Evolutionary conservation across 192 early-diverging fungal genomes (phyloP).

Genomic region (Anaeromyces robustus): DNA sequence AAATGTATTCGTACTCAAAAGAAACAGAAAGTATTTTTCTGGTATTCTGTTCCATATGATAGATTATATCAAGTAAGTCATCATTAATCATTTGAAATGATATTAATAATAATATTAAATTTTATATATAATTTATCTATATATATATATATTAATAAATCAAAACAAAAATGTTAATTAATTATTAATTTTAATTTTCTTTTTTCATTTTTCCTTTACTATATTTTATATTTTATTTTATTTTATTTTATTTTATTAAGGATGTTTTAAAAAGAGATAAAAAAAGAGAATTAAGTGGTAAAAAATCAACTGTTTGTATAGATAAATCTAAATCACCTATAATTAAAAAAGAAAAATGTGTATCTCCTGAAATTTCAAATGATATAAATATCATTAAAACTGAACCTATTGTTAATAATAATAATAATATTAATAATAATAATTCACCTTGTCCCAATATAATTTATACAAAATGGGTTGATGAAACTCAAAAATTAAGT

Average conservation of each 20-base stretch:
- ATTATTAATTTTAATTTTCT: too few species aligned
- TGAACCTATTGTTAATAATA: too few species aligned
- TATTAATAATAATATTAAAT: too few species aligned
- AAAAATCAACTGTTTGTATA: neutral
- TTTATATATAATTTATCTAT: too few species aligned
- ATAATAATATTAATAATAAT: neutral
- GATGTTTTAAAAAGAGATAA: neutral
- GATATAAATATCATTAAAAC: too few species aligned
- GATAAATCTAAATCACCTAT: neutral
- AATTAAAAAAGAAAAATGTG: neutral
- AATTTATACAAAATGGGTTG: neutral
- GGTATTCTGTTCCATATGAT: conserved; percentile 90
- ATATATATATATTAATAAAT: too few species aligned
- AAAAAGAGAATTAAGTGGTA: neutral
- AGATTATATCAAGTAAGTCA: conserved; percentile 34
- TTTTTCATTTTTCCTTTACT: too few species aligned
- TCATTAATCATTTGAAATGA: too few species aligned
- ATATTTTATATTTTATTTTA: too few species aligned
- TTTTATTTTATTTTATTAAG: neutral
- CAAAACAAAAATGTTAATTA: too few species aligned
- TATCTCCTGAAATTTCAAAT: neutral
- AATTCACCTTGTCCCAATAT: neutral
- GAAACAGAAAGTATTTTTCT: conserved; percentile 98
- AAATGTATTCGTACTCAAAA: conserved; percentile 95
- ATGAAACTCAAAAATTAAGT: neutral